Evolutionary conservation across 176 grass and related monocot species (phyloP), one percentile per base, ranked within the genome.

Genomic region (Paspalum notatum): DNA sequence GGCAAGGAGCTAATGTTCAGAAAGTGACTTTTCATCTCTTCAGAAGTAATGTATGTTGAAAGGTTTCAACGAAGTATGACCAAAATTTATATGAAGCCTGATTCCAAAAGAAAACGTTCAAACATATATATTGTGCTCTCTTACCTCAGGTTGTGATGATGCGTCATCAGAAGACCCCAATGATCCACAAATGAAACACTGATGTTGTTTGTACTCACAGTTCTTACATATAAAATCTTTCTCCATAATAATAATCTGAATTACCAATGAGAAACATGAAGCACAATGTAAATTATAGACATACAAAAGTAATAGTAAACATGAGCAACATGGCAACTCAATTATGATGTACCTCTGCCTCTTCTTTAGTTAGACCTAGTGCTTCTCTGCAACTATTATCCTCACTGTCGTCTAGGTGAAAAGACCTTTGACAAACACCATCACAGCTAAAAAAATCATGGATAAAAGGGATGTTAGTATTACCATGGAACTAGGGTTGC

Each of bases 111-210:
- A 6, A 43, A 67, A 43, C 43, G 11, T 44, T 67, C 40, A 44
- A 62, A 49, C 12, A 9, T 57, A 47, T 84, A 24, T 67, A 25
- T 49, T 67, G 47, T 74, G 65, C 61, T 68, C 5, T 1, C 21
- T 48, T 83, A 87, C 85, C 79, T 82, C 76, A 41, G 70, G 37
- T 38, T 26, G 54, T 53, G 69, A 68, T 38, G 66, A 62, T 37
- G 69, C 27, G 41, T 72, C 41, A 11, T 84, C 54, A 12, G 91
- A 93, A 61, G 85, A 88, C 12, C 85, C 88, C 42, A 94, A 83
- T 49, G 26, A 41, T 83, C 91, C 88, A 83, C 91, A 94, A 62
- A 57, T 44, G 64, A 76, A 94, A 59, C 91, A 94, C 56, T 94
- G 91, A 49, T 94, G 88, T n/a, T 85, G 85, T 15, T 77, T 85